Evolutionary conservation across 139 green algal genomes (phyloP).

Genomic region (Nannochloris sp.): DNA sequence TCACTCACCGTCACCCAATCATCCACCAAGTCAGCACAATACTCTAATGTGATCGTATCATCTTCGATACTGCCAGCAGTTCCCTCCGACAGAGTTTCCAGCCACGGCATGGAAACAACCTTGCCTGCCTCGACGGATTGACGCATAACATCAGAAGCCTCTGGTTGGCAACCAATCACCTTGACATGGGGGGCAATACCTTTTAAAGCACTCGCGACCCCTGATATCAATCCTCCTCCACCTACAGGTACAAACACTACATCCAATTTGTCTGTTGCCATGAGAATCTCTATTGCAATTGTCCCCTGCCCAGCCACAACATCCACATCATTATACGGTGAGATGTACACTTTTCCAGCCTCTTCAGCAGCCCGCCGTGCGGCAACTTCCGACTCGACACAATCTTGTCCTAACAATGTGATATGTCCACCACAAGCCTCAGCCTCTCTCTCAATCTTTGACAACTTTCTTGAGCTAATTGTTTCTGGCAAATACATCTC

Average conservation of each 20-base stretch:
- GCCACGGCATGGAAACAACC: slow-evolving; percentile 12
- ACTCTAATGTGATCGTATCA: slow-evolving; percentile 34
- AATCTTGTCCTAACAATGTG: slow-evolving; percentile 26
- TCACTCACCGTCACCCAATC: slow-evolving; percentile 42
- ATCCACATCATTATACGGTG: slow-evolving; percentile 50
- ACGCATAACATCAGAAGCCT: slow-evolving; percentile 37
- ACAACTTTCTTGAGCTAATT: slow-evolving; percentile 27
- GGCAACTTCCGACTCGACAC: slow-evolving; percentile 35
- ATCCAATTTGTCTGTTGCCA: slow-evolving; percentile 18
- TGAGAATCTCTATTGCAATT: slow-evolving; percentile 45
- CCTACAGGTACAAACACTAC: slow-evolving; percentile 55
- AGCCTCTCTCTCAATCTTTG: slow-evolving; percentile 21
- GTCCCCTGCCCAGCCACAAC: slow-evolving; percentile 48
- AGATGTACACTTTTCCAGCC: slow-evolving; percentile 29
- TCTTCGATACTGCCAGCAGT: slow-evolving; percentile 43
- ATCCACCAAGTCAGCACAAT: slow-evolving; percentile 43
- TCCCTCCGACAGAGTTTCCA: slow-evolving; percentile 33
- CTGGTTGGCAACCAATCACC: slow-evolving; percentile 46
- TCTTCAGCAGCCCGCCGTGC: slow-evolving; percentile 24
- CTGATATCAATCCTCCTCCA: slow-evolving; percentile 49
- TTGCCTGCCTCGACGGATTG: slow-evolving; percentile 29
- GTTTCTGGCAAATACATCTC: slow-evolving; percentile 43
- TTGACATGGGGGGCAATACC: slow-evolving; percentile 25
- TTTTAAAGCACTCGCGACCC: slow-evolving; percentile 48
- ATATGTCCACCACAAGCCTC: slow-evolving; percentile 12